Evolutionary conservation across 192 early-diverging fungal genomes (phyloP), one percentile per base, ranked within the genome.

Genomic region (Gonapodya sp.): DNA sequence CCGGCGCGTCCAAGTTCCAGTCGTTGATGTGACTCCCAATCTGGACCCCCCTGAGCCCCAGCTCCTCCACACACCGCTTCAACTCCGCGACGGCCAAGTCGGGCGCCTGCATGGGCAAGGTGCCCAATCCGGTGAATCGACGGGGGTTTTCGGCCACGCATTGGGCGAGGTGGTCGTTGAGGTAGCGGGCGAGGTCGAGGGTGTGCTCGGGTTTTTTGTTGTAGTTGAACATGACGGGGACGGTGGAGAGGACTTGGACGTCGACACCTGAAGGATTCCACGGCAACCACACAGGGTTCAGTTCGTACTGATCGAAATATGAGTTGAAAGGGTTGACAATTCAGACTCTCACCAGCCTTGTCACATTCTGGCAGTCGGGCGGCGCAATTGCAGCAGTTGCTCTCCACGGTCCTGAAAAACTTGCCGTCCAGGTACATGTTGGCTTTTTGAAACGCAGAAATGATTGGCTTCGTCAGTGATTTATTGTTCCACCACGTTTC

Each of bases 1-100:
- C 91, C 18, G 89, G 91, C 0, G 91, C 91, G 79, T 92, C 91
- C 73, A 92, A 82, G 82, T 92, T 92, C 91, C 91, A 92, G 72
- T 92, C 89, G 35, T 88, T 88, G 46, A 89, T 84, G 31, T 91
- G 90, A 79, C 88, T 88, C 80, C 91, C 91, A 73, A 92, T 92
- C 84, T 92, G 92, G 35, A 90, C 85, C 14, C 92, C 92, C 1
- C 83, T 80, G 64, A 92, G 79, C 0, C 91, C 91, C 16, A 92
- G 85, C 77, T 92, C 92, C 33, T 89, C 84, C 24, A 91, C 84
- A 80, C 92, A 92, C 36, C 92, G 92, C 37, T 80, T 85, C 36
- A 92, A 78, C 73, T 92, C 92, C 79, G 89, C 83, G 0, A 91
- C 90, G 1, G 91, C 89, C 0, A 92, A 82, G 35, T 88, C 88